A percentile compares a stretch with the other conserved stretches of the same genome.
phyloP scores from a whole-genome alignment of 495 filamentous ascomycete species.

The Entonaema liquescens region DNA sequence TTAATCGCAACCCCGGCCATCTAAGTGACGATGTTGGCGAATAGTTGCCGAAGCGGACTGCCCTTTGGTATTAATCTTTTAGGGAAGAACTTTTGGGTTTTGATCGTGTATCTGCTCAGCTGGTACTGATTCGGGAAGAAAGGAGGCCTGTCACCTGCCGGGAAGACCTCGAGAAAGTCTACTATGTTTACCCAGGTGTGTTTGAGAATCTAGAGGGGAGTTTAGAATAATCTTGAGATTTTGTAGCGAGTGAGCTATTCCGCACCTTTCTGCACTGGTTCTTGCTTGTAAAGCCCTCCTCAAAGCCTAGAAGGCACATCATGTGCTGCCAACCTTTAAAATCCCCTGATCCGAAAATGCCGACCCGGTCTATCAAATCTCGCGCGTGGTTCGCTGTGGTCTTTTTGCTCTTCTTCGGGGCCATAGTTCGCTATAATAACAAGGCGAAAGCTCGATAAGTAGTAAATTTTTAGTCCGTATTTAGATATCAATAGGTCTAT shows the following conservation, averaged over 20 bases:
- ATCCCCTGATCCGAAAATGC: slow-evolving; percentile 45
- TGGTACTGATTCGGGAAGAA: slow-evolving; percentile 30
- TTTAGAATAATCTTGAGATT: not conserved
- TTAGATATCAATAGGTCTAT: not conserved
- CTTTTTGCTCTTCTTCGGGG: not conserved
- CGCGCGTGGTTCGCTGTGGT: not conserved
- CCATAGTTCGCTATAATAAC: not conserved
- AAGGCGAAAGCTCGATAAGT: too few relatives aligned
- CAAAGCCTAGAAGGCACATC: slow-evolving; percentile 48
- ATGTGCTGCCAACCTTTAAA: slow-evolving; percentile 50
- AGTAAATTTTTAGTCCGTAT: not conserved
- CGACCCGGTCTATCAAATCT: slow-evolving; percentile 27
- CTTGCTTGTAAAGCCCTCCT: slow-evolving; percentile 40
- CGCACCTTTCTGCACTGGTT: slow-evolving; percentile 50
- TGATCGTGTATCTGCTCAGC: slow-evolving; percentile 43
- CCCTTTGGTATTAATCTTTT: slow-evolving; percentile 26
- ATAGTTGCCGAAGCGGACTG: slow-evolving; percentile 44
- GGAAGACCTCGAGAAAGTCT: slow-evolving; percentile 48
- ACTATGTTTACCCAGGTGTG: slow-evolving; percentile 51
- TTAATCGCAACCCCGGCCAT: not conserved
- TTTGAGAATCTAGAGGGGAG: slow-evolving; percentile 37
- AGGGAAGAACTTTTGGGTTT: slow-evolving; percentile 33
- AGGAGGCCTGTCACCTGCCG: slow-evolving; percentile 6
- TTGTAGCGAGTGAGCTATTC: not conserved
- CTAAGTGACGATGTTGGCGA: slow-evolving; percentile 18